Base-by-base conservation (phyloP, 441 rosid genomes). In the Viola pubescens region DNA sequence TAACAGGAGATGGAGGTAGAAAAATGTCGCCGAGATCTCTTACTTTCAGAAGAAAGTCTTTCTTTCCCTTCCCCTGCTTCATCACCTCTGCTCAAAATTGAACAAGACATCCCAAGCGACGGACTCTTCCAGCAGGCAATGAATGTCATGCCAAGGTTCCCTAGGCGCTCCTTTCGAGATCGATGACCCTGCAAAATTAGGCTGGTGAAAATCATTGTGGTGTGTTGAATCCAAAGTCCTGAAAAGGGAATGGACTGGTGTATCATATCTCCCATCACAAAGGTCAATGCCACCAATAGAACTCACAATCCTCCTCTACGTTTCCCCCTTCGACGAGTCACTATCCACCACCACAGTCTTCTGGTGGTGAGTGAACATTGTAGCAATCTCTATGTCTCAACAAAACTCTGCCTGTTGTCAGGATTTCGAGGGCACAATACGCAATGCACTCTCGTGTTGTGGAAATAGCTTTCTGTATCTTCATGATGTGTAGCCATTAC, bases 91-190 rank as follows among this genome's bases (percentile, higher is more conserved):
- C 56, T 77, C 81, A 41, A 77, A 77, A 60, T 77, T 77, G 26
- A 48, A 54, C 59, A 74, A 44, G 7, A 74, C 77, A 51, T 77
- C 81, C 74, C 78, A 74, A 0, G 81, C 81, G 11, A 74, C 59
- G 2, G 76, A 66, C 16, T 79, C 81, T 38, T 77, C 78, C 14
- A 74, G 63, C 39, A 72, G 63, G 12, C 72, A 74, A 59, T 77
- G 81, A 11, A 77, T 57, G 54, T 77, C 79, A 40, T 77, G 81
- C 81, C 81, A 77, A 13, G 81, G 79, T 54, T 77, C 77, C 49
- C 78, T 66, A 2, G 81, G 81, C 6, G 77, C 78, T 44, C 81
- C 81, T 51, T 70, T 73, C 6, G 12, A 13, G 4, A 71, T 60
- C 2, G 72, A 65, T 1, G 77, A 62, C 4, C 70, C 63, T 1